Evolutionary conservation across 2,329 filamentous ascomycete species (phyloP), one percentile per base, ranked within the genome.

Genomic region (Cyphellophora europaea): DNA sequence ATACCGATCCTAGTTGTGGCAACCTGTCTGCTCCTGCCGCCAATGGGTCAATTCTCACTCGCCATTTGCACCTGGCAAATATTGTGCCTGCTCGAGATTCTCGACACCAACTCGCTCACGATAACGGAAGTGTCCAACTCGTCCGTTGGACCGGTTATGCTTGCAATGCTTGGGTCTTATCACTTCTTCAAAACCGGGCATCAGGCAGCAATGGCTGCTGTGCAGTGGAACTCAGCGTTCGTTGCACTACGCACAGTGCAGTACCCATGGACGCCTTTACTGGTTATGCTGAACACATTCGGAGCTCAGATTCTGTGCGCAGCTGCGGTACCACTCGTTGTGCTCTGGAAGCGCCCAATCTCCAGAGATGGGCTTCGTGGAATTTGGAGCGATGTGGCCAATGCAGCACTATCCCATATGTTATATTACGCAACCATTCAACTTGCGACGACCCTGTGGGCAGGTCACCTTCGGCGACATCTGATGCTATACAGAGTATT

Each of bases 181-280:
- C 80, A 95, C 65, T 98, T 79, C 67, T 98, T 98, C 75, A 95
- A 93, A 55, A 98, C 91, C 0, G 91, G 91, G 42, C 91, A 98
- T 59, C 89, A 96, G 61, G 89, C 89, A 10, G 82, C 79, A 0
- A 72, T 94, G 15, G 74, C 79, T 48, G 84, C 78, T 46, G 89
- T 98, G 53, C 91, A 98, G 54, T 98, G 91, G 91, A 91, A 98
- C 62, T 75, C 77, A 13, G 89, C 87, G 3, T 98, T 98, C 61
- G 84, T 98, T 47, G 83, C 89, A 0, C 71, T 96, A 6, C 38
- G 43, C 19, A 48, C 42, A 14, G 45, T 98, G 44, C 74, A 75
- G 38, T 95, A 98, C 60, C 91, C 91, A 1, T 95, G 84, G 83
- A 82, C 78, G 0, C 88, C 88, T 0, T 54, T 96, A 2, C 67